phyloP scores from a whole-genome alignment of 495 filamentous ascomycete genomes.

The Cladorrhinum samala region DNA sequence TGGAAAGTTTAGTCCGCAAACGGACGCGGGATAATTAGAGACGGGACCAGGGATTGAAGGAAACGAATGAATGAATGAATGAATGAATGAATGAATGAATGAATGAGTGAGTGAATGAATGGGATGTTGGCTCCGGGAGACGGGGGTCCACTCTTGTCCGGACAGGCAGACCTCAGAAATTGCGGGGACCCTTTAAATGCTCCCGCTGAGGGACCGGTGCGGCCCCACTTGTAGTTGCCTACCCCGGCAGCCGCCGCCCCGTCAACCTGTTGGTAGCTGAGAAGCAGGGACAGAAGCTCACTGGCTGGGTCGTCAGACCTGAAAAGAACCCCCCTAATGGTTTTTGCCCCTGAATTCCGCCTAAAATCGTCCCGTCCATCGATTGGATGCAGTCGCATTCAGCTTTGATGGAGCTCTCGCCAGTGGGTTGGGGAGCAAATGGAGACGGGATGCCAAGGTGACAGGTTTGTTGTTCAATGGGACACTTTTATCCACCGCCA shows the following conservation, averaged over 20 bases:
- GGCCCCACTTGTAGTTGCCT: not conserved
- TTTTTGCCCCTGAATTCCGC: constrained; percentile 15
- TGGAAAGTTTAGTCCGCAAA: not conserved
- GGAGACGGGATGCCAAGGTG: constrained; percentile 12
- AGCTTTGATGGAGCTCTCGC: not conserved
- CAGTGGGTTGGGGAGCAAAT: not conserved
- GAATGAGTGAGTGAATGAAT: too few relatives aligned
- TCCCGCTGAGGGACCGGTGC: not conserved
- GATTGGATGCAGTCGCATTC: not conserved
- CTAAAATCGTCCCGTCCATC: constrained; percentile 5
- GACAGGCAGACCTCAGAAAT: not conserved
- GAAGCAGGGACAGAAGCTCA: too few relatives aligned
- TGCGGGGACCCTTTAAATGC: not conserved
- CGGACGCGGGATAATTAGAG: not conserved
- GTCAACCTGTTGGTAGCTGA: too few relatives aligned
- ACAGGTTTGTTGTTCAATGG: not conserved
- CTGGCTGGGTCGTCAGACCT: too few relatives aligned
- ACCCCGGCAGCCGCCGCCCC: not conserved
- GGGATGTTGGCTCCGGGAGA: too few relatives aligned
- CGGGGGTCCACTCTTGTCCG: not conserved
- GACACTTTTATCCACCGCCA: not conserved
- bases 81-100: too few relatives aligned
- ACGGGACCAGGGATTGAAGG: not conserved
- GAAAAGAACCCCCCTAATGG: too few relatives aligned
- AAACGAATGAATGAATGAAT: too few relatives aligned